Evolutionary conservation across 768 basidiomycete species (phyloP), one percentile per base, ranked within the genome.

Genomic region (Peribolospora baueri): DNA sequence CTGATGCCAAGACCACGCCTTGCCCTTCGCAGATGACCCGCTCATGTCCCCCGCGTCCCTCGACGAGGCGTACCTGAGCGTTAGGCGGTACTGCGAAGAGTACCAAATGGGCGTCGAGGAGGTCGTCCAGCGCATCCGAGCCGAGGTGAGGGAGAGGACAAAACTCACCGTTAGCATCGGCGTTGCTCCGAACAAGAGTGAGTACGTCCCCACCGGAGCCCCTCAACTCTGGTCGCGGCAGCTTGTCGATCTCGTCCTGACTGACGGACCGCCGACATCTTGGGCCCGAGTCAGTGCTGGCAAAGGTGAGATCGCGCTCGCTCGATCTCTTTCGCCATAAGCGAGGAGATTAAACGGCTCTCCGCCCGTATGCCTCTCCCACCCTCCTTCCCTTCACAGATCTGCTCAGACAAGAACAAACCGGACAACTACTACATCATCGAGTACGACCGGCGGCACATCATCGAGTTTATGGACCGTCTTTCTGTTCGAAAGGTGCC

Each of bases 331-430:
- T 25, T 25, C 25, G 25, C 25, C 25, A 25, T 25, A 25, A 1
- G 25, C 25, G 25, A 25, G 25, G 25, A 25, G 25, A 25, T 25
- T 25, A 25, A 25, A 25, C 25, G 25, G 25, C 25, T 25, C 25
- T 25, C 25, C 25, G 25, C 25, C 25, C 25, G 25, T 25, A 25
- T 25, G 25, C 25, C 25, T 25, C 1, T 25, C 25, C 25, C 25
- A 1, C 25, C 25, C 25, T 25, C 25, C 25, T 25, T 25, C 25
- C 25, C 25, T 25, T 25, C 25, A 25, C 25, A 88, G 83, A 90
- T 91, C 42, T 88, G 84, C 65, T 91, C 88, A 39, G 88, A 95
- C 67, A 86, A 81, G 72, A 91, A 95, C 66, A 95, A 95, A 68
- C 90, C 88, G 3, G 84, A 91, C 62, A 88, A 87, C 9, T 88